phyloP scores from a whole-genome alignment of 441 rosid species.

The Erysimum cheiri region DNA sequence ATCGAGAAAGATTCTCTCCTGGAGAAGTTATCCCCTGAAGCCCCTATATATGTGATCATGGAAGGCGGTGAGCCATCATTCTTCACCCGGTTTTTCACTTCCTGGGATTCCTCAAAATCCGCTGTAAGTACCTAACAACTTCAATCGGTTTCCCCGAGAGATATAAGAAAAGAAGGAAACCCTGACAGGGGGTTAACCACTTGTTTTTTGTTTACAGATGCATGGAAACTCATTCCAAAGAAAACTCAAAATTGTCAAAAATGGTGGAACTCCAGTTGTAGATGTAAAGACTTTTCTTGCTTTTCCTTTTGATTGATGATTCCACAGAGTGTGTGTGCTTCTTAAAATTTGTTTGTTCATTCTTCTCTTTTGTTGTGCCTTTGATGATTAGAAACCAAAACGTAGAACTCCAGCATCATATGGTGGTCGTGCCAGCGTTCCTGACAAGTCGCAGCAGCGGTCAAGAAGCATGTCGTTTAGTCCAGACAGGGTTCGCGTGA shows the following conservation, averaged over 20 bases:
- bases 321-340: slow-evolving; percentile 7
- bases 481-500: slow-evolving; percentile 94
- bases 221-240: slow-evolving; percentile 93
- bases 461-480: slow-evolving; percentile 96
- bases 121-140: slow-evolving; percentile 59
- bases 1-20: slow-evolving; percentile 66
- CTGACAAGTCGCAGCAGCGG: slow-evolving; percentile 85
- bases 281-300: slow-evolving; percentile 55
- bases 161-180: slow-evolving; percentile 1
- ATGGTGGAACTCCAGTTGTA: slow-evolving; percentile 58
- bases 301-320: slow-evolving; percentile 7
- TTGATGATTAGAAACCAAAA: slow-evolving; percentile 80
- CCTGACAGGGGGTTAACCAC: slow-evolving; percentile 11
- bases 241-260: slow-evolving; percentile 75
- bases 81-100: slow-evolving; percentile 76
- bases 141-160: background rate
- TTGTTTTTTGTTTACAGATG: slow-evolving; percentile 55
- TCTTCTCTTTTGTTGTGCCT: slow-evolving; percentile 4
- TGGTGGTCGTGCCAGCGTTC: slow-evolving; percentile 83
- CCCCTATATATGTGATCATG: slow-evolving; percentile 71
- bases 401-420: slow-evolving; percentile 76
- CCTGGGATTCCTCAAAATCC: slow-evolving; percentile 84
- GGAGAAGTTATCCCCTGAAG: slow-evolving; percentile 64
- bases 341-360: slow-evolving; percentile 7
- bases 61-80: slow-evolving; percentile 87